Conservation (phyloP, 495 filamentous ascomycete genomes). For the Penicillium bialowiezense region DNA sequence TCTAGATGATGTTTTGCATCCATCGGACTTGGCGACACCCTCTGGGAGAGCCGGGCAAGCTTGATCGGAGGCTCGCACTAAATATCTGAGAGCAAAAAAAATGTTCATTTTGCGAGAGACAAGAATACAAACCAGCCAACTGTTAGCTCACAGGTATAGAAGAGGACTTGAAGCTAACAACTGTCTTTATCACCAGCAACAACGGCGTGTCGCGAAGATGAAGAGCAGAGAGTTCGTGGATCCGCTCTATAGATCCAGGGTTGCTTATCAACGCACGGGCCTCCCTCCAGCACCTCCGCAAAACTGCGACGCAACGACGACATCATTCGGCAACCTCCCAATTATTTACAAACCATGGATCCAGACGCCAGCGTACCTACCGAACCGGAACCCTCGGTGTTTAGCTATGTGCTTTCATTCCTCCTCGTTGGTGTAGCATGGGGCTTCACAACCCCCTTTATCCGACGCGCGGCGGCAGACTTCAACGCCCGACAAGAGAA, state of each 20-base stretch:
- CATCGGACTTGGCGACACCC: slow-evolving; percentile 6
- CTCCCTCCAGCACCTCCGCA: not conserved
- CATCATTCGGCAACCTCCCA: not conserved
- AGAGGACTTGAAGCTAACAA: too few relatives aligned
- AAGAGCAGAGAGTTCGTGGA: not conserved
- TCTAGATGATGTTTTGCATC: slow-evolving; percentile 6
- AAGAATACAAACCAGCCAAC: too few relatives aligned
- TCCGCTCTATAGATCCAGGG: not conserved
- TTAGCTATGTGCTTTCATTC: slow-evolving; percentile 85
- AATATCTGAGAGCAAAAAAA: slow-evolving; percentile 1
- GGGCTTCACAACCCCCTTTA: slow-evolving; percentile 63
- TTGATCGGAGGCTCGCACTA: slow-evolving; percentile 4
- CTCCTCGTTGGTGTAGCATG: slow-evolving; percentile 88
- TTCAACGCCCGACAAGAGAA: slow-evolving; percentile 51
- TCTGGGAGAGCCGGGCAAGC: slow-evolving; percentile 1
- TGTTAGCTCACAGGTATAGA: too few relatives aligned
- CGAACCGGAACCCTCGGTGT: slow-evolving; percentile 60
- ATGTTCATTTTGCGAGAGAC: too few relatives aligned
- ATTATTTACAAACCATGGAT: slow-evolving; percentile 22
- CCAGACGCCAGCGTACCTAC: slow-evolving; percentile 25
- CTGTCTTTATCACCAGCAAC: too few relatives aligned
- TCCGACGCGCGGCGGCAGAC: slow-evolving; percentile 57
- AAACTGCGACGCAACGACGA: not conserved
- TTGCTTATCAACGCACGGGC: slow-evolving; percentile 1
- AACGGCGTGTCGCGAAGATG: not conserved